Evolutionary conservation across 2,329 filamentous ascomycete species (phyloP), one percentile per base, ranked within the genome.

Genomic region (Fusarium azukiicola): DNA sequence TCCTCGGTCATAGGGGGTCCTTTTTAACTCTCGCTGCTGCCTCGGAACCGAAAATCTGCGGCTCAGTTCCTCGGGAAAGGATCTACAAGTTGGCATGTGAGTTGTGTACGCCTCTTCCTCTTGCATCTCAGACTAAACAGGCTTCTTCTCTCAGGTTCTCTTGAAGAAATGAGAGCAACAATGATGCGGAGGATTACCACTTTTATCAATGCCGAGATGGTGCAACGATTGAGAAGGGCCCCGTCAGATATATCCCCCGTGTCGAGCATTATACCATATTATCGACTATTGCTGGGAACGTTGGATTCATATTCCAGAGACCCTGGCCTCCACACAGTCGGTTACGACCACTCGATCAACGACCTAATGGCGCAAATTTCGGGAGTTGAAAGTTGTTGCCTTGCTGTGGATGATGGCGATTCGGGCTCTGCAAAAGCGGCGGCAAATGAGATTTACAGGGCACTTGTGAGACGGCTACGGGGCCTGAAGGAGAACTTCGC

Each of bases 21-120:
- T 74, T 63, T 54, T 42, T 58, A 8, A n/a, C 52, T 38, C 66
- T 68, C 9, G 72, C 27, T 36, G 7, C 44, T 12, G 14, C 32
- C n/a, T 63, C 19, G 10, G 44, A 63, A 21, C 17, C n/a, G 13
- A 32, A 19, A 11, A 27, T 42, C 32, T 58, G 27, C 5, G 16
- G 21, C 10, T 36, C 46, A 6, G 44, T 56, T n/a, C 36, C 42
- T n/a, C 54, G 6, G 23, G 19, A 9, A 14, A 61, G 44, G 9
- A 36, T 69, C 9, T 69, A 73, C 32, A 69, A 47, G 52, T n/a
- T 73, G 14, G 52, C 64, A 38, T 46, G 71, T 73, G 12, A 38
- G 71, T 8, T 36, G 13, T 10, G n/a, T 13, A 11, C 21, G 40
- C 42, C 42, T n/a, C 40, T 40, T 32, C 27, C 40, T 61, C 9